Evolutionary conservation across 371 early-diverging fungal genomes (phyloP), one percentile per base, ranked within the genome.

Genomic region (Batkoa obscura): DNA sequence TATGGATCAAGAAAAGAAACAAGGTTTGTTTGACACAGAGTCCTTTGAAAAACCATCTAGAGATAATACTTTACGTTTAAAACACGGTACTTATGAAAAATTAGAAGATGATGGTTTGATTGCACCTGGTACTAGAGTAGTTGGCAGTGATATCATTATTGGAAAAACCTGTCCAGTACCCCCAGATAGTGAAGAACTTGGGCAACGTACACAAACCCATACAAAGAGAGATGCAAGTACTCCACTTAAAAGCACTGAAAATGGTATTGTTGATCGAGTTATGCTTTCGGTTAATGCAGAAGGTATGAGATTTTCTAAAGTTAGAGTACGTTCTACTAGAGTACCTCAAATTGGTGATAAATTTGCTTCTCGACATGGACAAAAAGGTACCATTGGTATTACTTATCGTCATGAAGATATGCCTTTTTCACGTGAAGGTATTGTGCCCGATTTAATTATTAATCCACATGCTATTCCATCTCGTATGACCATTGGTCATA

Each of bases 331-430:
- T 46, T 85, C 85, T 37, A 87, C 91, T 0, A 84, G 99, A 74
- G 83, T 96, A 34, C 99, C 99, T 50, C 96, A 99, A 68, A 96
- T 99, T 86, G 99, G 99, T 58, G 86, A 86, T 72, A 88, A 86
- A 70, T 88, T 88, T 68, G 90, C 95, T 23, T 91, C 91, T 58
- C 86, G 99, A 64, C 99, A 99, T 81, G 99, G 99, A 23, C 99
- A 99, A 65, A 99, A 99, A 74, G 99, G 99, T 64, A 98, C 98
- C 0, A 89, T 97, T 59, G 99, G 99, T 66, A 94, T 99, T 56
- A 98, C 96, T 2, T 91, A 98, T 64, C 83, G 94, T n/a, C 90
- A 87, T 61, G 99, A 99, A 71, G 91, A 96, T 66, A 90, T 94
- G 89, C 95, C 94, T 4, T 95, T 94, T 70, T 88, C 94, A 32